Evolutionary conservation across 2,329 filamentous ascomycete genomes (phyloP), one percentile per base, ranked within the genome.

Genomic region (Raffaelea arxii): DNA sequence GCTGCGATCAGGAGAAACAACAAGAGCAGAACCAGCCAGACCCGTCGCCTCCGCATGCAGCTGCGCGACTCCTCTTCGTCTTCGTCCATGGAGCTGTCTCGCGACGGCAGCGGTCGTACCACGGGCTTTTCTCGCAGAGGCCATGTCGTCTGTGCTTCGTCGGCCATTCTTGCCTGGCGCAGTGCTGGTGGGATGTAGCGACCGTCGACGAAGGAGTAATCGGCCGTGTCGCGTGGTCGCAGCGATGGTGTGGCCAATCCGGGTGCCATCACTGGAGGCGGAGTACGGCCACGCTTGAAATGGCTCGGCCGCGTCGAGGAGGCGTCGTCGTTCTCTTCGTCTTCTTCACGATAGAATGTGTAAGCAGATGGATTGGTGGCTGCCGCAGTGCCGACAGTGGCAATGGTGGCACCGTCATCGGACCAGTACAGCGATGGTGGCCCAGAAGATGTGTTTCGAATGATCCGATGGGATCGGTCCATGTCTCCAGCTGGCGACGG

Each of bases 281-380:
- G 7, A 16, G 11, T 42, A 25, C 25, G 10, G 12, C 19, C 19
- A 9, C 21, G 25, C 25, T 4, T n/a, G n/a, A n/a, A n/a, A n/a
- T n/a, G n/a, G n/a, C n/a, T n/a, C n/a, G n/a, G n/a, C n/a, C n/a
- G n/a, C n/a, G n/a, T n/a, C n/a, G n/a, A n/a, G n/a, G n/a, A n/a
- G n/a, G n/a, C n/a, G n/a, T n/a, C 37, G n/a, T 19, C 22, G 2
- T 36, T 25, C 22, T 46, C 36, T 46, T 12, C 40, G 30, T 24
- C 32, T 5, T 53, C 55, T 45, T 68, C 66, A 18, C 65, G 62
- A 53, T 65, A 67, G 32, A 69, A 69, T 0, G 66, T 69, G 49
- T 59, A 65, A 22, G 60, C 56, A 1, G 54, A 55, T 21, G 54
- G 51, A n/a, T 56, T 56, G 36, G 53, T 50, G 18, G 46, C 41